Percentiles rank a stretch among this genome's conserved stretches.
Conservation (phyloP, 306 rosid species). For the Cucurbita ficifolia region DNA sequence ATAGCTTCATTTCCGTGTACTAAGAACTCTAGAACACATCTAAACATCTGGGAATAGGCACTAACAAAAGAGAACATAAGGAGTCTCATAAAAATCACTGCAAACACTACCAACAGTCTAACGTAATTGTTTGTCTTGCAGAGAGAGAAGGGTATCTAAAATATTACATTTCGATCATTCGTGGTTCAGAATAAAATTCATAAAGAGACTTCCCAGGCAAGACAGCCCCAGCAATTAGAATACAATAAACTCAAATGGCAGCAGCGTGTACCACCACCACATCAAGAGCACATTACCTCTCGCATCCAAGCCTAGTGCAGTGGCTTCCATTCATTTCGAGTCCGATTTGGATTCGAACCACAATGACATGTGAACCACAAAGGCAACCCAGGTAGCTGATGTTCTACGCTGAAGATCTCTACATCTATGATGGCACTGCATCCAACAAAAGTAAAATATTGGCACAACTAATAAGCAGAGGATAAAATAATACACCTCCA, state of each 20-base stretch:
- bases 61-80: not conserved
- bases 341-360: not conserved
- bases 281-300: not conserved
- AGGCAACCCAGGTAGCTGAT: not conserved
- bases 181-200: not conserved
- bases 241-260: conserved; percentile 4
- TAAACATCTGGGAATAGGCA: not conserved
- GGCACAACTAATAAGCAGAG: not conserved
- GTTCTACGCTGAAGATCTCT: not conserved
- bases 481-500: not conserved
- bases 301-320: not conserved
- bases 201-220: not conserved
- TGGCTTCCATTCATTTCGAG: not conserved
- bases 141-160: not conserved
- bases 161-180: not conserved
- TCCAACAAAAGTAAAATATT: not conserved
- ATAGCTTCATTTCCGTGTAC: not conserved
- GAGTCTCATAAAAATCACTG: not conserved
- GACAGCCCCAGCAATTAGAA: conserved; percentile 6
- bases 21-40: not conserved
- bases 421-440: conserved; percentile 10
- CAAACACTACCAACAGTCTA: not conserved
- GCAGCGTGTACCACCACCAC: not conserved
- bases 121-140: not conserved
- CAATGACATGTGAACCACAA: conserved; percentile 1